These are phyloP conservation scores for Inonotus obliquus DNA, from an alignment of 1,284 basidiomycete species.

Conservation along the genomic window DNA sequence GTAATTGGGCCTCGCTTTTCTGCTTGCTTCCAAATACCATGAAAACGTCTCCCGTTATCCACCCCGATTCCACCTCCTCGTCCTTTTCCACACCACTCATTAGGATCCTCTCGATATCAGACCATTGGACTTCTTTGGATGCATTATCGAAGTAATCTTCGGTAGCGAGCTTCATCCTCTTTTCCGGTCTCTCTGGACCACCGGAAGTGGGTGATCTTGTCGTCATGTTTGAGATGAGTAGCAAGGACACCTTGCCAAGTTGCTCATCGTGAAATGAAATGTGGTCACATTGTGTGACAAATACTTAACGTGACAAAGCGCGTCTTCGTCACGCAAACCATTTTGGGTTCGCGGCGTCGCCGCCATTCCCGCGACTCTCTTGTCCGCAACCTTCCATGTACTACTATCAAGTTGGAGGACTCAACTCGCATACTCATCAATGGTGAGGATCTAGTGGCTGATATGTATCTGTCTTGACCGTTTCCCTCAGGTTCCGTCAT, in stretches of 20 bases:
- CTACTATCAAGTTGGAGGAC: slow-evolving; percentile 33
- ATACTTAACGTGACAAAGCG: neutral
- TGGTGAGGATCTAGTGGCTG: slow-evolving; percentile 19
- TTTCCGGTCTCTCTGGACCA: neutral
- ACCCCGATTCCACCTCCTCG: neutral
- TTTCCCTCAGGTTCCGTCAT: slow-evolving; percentile 11
- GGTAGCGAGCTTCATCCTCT: neutral
- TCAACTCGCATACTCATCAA: slow-evolving; percentile 23
- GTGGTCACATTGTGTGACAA: neutral
- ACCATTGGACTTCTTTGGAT: slow-evolving; percentile 9
- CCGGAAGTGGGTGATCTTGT: neutral
- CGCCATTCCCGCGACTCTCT: neutral
- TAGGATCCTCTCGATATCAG: slow-evolving; percentile 12
- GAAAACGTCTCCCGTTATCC: slow-evolving; percentile 8
- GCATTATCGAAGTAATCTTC: slow-evolving; percentile 2
- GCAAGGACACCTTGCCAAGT: neutral
- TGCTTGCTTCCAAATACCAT: neutral
- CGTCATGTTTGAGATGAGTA: neutral
- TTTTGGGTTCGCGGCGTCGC: no score
- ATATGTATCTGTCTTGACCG: neutral
- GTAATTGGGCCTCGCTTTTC: neutral
- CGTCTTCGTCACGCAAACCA: neutral
- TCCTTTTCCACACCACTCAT: neutral
- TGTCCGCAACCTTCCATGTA: neutral
- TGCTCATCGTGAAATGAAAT: neutral